Conservation (phyloP, 1,284 basidiomycete species). For the Apiotrichum gracile region DNA sequence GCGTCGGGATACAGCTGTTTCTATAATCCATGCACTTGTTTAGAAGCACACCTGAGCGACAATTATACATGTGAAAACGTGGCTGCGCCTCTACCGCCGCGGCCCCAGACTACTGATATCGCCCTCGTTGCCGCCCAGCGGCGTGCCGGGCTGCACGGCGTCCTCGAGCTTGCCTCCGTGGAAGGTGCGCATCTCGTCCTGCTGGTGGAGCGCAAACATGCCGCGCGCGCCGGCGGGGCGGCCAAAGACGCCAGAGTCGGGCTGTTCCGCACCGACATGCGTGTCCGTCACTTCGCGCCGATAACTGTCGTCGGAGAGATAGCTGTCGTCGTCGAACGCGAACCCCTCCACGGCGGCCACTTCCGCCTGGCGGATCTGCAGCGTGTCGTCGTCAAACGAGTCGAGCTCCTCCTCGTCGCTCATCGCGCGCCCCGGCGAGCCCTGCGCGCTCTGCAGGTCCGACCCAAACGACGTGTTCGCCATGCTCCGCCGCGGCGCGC, state of each 20-base stretch:
- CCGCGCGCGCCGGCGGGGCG: constrained; percentile 1
- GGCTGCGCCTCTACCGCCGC: too few species aligned
- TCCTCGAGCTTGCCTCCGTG: constrained; percentile 43
- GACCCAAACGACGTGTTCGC: constrained; percentile 38
- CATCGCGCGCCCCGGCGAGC: constrained; percentile 9
- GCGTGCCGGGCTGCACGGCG: constrained; percentile 17
- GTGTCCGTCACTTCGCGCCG: constrained; percentile 3
- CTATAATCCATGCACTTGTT: too few species aligned
- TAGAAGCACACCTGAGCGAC: too few species aligned
- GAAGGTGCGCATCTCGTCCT: constrained; percentile 47
- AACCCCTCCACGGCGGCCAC: constrained; percentile 4
- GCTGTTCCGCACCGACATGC: neutral
- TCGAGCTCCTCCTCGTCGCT: constrained; percentile 10
- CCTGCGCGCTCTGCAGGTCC: constrained; percentile 20
- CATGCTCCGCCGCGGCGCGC: constrained; percentile 20
- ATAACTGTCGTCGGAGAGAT: constrained; percentile 5
- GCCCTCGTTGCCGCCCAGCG: neutral
- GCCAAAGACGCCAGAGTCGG: constrained; percentile 18
- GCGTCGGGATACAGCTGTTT: too few species aligned
- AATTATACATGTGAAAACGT: too few species aligned
- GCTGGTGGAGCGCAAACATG: constrained; percentile 31
- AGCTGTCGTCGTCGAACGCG: constrained; percentile 12
- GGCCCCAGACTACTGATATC: neutral
- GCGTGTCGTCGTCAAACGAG: constrained; percentile 2
- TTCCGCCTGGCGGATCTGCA: too few species aligned